These are phyloP conservation scores for Taphrina populina DNA, from an alignment of 1,139 yeast species.

Conservation along the genomic window DNA sequence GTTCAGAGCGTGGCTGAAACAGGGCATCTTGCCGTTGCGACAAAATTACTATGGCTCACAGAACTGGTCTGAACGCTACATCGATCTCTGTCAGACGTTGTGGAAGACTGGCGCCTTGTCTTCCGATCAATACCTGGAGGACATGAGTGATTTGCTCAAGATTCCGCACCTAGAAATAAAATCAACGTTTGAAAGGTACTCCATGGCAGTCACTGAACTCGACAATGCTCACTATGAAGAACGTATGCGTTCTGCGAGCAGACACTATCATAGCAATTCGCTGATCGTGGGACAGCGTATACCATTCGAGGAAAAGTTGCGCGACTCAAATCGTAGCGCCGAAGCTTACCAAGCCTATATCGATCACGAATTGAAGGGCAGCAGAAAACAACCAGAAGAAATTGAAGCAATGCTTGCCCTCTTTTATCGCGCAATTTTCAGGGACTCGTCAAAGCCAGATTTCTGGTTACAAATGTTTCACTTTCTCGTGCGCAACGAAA, in stretches of 20 bases:
- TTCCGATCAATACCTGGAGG: no score
- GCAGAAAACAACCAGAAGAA: no score
- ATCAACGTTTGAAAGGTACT: conserved; percentile 50
- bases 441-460: not conserved
- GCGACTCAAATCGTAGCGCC: conserved; percentile 36
- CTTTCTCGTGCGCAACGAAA: not conserved
- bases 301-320: conserved; percentile 40
- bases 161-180: conserved; percentile 51
- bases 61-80: not conserved
- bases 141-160: conserved; percentile 46
- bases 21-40: not conserved
- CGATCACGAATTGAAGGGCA: conserved; percentile 40
- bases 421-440: not conserved
- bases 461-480: conserved; percentile 1
- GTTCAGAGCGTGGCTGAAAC: not conserved
- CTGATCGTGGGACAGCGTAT: conserved; percentile 47
- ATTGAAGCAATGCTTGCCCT: not conserved
- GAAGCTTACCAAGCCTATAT: conserved; percentile 45
- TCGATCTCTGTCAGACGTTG: no score
- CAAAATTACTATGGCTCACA: not conserved
- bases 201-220: conserved; percentile 49
- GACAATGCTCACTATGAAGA: conserved; percentile 47
- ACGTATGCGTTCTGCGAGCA: conserved; percentile 47
- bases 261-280: no score
- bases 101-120: no score